Evolutionary conservation across 768 basidiomycete species (phyloP).

Genomic region (Tylopilus felleus): DNA sequence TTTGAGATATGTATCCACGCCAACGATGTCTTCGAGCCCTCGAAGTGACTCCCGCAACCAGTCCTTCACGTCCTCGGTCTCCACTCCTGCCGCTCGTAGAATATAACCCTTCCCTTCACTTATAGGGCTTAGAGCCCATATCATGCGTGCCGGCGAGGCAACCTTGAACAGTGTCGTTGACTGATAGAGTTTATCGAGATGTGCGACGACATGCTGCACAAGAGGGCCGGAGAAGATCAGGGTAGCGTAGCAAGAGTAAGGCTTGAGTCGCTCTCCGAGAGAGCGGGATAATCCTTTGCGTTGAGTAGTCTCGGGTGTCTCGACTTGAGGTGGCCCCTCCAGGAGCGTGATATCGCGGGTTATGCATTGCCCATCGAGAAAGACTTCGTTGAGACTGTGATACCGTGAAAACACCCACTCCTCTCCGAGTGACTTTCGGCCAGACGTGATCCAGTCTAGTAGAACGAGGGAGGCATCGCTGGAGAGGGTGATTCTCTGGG

Average conservation of each 20-base stretch:
- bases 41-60: slow-evolving; percentile 63
- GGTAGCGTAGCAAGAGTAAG: slow-evolving; percentile 90
- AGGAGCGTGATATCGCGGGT: slow-evolving; percentile 79
- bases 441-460: slow-evolving; percentile 92
- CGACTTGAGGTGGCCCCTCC: slow-evolving; percentile 39
- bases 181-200: slow-evolving; percentile 49
- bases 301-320: slow-evolving; percentile 1
- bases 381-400: slow-evolving; percentile 81
- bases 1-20: slow-evolving; percentile 60
- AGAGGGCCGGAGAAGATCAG: slow-evolving; percentile 75
- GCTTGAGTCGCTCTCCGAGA: slow-evolving; percentile 60
- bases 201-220: slow-evolving; percentile 43
- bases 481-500: slow-evolving; percentile 72
- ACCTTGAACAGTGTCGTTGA: slow-evolving; percentile 61
- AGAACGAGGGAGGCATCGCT: slow-evolving; percentile 61
- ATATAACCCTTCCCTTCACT: slow-evolving; percentile 48
- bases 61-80: slow-evolving; percentile 68
- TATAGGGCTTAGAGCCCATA: slow-evolving; percentile 81
- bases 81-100: slow-evolving; percentile 69
- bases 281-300: slow-evolving; percentile 38
- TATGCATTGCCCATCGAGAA: slow-evolving; percentile 58
- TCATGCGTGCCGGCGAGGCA: slow-evolving; percentile 49
- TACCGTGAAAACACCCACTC: slow-evolving; percentile 88
- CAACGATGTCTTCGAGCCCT: slow-evolving; percentile 51
- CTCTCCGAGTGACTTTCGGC: slow-evolving; percentile 78